Conservation (phyloP, 2,329 filamentous ascomycete species). For the Tympanopsis confertula region DNA sequence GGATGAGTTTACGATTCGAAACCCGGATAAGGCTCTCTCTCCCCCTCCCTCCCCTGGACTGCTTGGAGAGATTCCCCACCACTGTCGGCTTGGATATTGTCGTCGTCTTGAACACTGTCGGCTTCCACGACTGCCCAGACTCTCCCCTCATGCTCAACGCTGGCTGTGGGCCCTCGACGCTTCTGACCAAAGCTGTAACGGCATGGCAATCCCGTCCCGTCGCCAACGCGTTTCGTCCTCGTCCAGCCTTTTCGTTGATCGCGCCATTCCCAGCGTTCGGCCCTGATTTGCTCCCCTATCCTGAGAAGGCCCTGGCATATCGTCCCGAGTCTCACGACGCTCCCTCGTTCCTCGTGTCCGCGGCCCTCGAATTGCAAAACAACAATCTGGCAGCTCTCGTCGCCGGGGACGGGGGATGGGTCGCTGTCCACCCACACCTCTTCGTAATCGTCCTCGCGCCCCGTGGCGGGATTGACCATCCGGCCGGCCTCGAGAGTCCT, state of each 20-base stretch:
- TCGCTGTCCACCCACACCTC: constrained; percentile 49
- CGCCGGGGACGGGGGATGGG: constrained; percentile 15
- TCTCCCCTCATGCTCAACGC: constrained; percentile 9
- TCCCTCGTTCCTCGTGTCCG: constrained; percentile 24
- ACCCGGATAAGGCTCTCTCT: no score
- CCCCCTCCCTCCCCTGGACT: no score
- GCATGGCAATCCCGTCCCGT: constrained; percentile 8
- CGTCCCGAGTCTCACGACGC: constrained; percentile 39
- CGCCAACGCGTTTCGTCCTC: constrained; percentile 21
- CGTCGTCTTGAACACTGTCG: no score
- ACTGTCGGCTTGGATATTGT: no score
- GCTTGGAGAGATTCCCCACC: no score
- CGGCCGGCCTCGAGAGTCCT: constrained; percentile 41
- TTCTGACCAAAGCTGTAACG: constrained; percentile 6
- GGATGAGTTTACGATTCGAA: no score
- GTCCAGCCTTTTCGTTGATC: constrained; percentile 17
- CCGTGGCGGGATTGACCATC: constrained; percentile 47
- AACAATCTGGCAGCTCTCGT: constrained; percentile 12
- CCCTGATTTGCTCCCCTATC: constrained; percentile 24
- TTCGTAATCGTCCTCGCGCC: constrained; percentile 42
- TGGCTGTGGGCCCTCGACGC: constrained; percentile 9
- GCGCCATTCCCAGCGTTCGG: constrained; percentile 44
- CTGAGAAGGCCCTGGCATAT: constrained; percentile 44
- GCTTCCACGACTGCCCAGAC: constrained; percentile 22
- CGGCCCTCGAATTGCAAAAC: constrained; percentile 28